phyloP scores from a whole-genome alignment of 2,329 filamentous ascomycete genomes.

The Trichophyton schoenleinii region DNA sequence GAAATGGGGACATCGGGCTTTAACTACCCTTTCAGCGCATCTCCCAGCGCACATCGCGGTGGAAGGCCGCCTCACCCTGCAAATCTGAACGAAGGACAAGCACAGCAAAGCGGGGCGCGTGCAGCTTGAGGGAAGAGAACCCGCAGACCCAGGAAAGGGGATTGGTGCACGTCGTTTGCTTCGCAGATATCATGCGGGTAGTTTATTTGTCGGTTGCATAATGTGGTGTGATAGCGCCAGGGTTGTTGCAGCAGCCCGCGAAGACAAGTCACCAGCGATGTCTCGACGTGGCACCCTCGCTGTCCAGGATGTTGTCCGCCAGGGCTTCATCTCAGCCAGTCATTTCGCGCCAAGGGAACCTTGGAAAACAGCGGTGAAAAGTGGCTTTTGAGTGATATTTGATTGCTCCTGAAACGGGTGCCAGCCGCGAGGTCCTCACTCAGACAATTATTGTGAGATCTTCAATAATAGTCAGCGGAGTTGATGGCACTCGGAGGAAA shows the following conservation, averaged over 20 bases:
- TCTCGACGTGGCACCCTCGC: conserved; percentile 3
- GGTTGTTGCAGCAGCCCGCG: not conserved
- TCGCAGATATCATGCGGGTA: not conserved
- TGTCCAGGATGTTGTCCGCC: not conserved
- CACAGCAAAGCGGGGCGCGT: not conserved
- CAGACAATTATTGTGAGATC: not conserved
- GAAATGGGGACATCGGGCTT: conserved; percentile 18
- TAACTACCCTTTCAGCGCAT: conserved; percentile 3
- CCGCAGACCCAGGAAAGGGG: not conserved
- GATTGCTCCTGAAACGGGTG: not conserved
- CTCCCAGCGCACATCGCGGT: not conserved
- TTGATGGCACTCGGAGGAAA: not conserved
- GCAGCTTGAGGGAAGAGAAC: not conserved
- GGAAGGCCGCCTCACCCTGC: conserved; percentile 1
- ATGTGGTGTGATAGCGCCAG: conserved; percentile 1
- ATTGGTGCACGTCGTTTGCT: conserved; percentile 1
- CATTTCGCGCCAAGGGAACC: not conserved
- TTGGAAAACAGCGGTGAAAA: not conserved
- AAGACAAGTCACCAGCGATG: not conserved
- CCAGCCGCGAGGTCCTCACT: not conserved
- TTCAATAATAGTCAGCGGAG: not conserved
- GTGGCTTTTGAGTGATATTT: not conserved
- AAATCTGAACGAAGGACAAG: not conserved
- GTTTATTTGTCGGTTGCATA: conserved; percentile 3
- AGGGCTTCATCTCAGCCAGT: not conserved